A percentile compares a stretch with the other conserved stretches of the same genome.
Evolutionary conservation across 2,329 filamentous ascomycete genomes (phyloP).

Genomic region (Neonectria neomacrospora): DNA sequence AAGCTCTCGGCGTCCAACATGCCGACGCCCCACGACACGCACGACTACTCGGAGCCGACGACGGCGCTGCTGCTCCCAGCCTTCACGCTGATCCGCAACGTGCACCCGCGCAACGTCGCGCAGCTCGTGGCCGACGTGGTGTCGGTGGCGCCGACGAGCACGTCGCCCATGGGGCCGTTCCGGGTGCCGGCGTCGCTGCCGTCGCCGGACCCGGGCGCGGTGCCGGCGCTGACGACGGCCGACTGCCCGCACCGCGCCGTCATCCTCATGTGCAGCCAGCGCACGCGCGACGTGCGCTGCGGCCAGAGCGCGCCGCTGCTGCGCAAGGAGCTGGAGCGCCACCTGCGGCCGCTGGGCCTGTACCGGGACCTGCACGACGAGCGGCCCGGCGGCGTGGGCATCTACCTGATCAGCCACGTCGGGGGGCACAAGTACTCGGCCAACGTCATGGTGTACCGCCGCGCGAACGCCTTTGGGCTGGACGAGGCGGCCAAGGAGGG

Average conservation of each 20-base stretch:
- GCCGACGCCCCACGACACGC: constrained; percentile 75
- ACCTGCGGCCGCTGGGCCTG: constrained; percentile 84
- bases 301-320: constrained; percentile 92
- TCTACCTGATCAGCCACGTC: constrained; percentile 97
- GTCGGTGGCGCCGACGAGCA: constrained; percentile 78
- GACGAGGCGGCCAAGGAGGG: constrained; percentile 54
- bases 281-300: constrained; percentile 93
- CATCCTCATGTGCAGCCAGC: constrained; percentile 93
- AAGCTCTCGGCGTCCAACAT: constrained; percentile 96
- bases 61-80: constrained; percentile 85
- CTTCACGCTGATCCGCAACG: constrained; percentile 84
- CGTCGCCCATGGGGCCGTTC: constrained; percentile 64
- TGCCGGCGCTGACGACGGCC: constrained; percentile 47
- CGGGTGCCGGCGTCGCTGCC: constrained; percentile 51
- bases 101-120: constrained; percentile 79
- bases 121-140: constrained; percentile 78
- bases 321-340: constrained; percentile 88
- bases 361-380: constrained; percentile 90
- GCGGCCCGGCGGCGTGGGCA: constrained; percentile 88
- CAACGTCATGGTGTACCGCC: constrained; percentile 92
- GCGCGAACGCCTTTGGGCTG: constrained; percentile 66
- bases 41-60: constrained; percentile 75
- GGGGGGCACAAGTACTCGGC: constrained; percentile 97
- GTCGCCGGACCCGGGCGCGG: constrained; percentile 42
- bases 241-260: constrained; percentile 85